Conservation (phyloP, 768 basidiomycete genomes). For the Multifurca ochricompacta region DNA sequence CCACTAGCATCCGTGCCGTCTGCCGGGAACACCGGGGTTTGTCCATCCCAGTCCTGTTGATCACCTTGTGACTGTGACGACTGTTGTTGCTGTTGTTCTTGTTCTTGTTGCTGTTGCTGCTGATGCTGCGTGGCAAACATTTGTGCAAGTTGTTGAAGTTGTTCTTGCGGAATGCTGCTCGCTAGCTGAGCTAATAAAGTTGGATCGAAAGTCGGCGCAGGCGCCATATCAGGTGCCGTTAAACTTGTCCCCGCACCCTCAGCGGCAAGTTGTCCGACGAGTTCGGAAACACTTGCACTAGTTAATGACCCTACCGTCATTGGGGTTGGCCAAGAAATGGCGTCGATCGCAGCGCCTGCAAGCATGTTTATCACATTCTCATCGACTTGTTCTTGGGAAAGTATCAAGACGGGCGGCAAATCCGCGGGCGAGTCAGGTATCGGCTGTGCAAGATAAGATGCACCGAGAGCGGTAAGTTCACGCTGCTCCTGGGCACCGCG, state of each 20-base stretch:
- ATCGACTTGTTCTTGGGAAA: conserved; percentile 59
- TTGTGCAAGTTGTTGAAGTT: conserved; percentile 21
- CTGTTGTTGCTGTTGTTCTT: conserved; percentile 19
- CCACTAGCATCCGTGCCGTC: conserved; percentile 19
- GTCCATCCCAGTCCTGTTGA: conserved; percentile 17
- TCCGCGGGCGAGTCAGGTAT: conserved; percentile 78
- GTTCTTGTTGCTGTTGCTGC: background rate
- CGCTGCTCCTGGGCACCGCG: conserved; percentile 65
- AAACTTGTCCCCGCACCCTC: conserved; percentile 26
- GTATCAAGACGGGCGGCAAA: conserved; percentile 44
- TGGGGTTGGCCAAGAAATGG: conserved; percentile 47
- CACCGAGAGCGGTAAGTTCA: conserved; percentile 68
- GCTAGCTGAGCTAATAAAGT: conserved; percentile 9
- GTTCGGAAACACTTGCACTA: conserved; percentile 53
- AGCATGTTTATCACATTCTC: conserved; percentile 56
- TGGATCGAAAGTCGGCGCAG: conserved; percentile 28
- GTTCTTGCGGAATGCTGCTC: conserved; percentile 20
- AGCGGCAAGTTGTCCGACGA: conserved; percentile 55
- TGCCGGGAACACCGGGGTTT: conserved; percentile 16
- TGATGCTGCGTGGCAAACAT: conserved; percentile 25
- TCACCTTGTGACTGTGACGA: conserved; percentile 4
- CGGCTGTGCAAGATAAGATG: conserved; percentile 64
- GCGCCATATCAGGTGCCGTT: conserved; percentile 31
- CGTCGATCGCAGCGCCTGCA: conserved; percentile 58
- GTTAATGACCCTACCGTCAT: conserved; percentile 24